Base-by-base conservation (phyloP, 75 land plant genomes). In the Pinus tabuliformis region DNA sequence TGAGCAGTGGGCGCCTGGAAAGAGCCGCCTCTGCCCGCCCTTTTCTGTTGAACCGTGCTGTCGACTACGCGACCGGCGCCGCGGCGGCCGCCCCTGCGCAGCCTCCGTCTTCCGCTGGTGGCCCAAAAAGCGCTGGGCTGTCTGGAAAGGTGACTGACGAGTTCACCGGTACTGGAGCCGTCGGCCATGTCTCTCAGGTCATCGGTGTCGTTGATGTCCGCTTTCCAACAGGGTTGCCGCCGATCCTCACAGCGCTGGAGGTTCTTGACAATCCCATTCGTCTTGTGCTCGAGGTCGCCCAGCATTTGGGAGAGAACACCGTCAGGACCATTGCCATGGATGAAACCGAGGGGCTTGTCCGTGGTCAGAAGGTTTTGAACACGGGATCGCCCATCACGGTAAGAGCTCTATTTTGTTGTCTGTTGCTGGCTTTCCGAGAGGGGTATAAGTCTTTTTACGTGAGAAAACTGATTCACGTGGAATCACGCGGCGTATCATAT, bases 171-270 rank as follows among this genome's bases (percentile, higher is more conserved):
- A 72, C 82, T 17, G 99, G 97, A 6, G 76, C 92, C 70, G 73
- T 94, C 70, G 99, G 99, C 54, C 16, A 76, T 52, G 89, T 96
- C 45, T 85, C 92, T 62, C 94, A 92, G 83, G 99, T 96, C 37
- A 94, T 94, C 65, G 99, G 99, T 62, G 99, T 96, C 24, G 99
- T 96, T 42, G 99, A 96, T 79, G 99, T 96, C 33, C 78, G 94
- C 59, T 88, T 86, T 59, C 81, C 78, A 57, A 56, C 73, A 66
- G 84, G 83, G 54, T 76, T 87, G 68, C 88, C 88, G 4, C 86
- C 88, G 3, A 86, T 86, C 57, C 42, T 86, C 30, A 86, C 83
- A 4, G 87, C 88, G 18, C 77, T 86, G 37, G 87, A 84, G 80
- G 87, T 86, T 36, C 87, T 84, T 68, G 80, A 83, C 59, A 57